Conservation (phyloP, 371 early-diverging fungal genomes). For the Thermomucor indicae-seudaticae region DNA sequence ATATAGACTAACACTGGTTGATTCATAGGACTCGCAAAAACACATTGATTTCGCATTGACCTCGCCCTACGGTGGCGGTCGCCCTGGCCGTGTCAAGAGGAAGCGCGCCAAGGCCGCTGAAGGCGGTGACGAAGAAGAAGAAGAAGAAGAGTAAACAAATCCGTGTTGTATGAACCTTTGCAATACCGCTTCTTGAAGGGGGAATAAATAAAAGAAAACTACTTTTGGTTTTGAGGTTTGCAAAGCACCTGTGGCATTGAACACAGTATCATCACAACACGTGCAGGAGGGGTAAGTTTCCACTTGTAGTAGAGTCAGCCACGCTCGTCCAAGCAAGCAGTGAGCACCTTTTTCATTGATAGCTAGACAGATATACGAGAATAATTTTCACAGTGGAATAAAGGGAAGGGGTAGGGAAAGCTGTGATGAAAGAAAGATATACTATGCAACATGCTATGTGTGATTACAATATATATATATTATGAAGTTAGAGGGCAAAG, state of each 20-base stretch:
- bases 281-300: too few species aligned
- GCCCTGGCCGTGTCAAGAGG: slow-evolving; percentile 97
- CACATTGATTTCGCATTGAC: slow-evolving; percentile 98
- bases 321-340: too few species aligned
- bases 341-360: too few species aligned
- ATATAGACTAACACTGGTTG: background rate
- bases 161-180: slow-evolving; percentile 46
- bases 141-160: slow-evolving; percentile 66
- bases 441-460: too few species aligned
- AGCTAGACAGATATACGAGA: too few species aligned
- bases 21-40: slow-evolving; percentile 81
- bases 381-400: too few species aligned
- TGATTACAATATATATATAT: too few species aligned
- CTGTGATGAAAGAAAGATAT: too few species aligned
- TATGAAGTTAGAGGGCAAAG: slow-evolving; percentile 9
- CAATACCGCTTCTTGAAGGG: too few species aligned
- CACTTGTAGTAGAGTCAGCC: too few species aligned
- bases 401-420: too few species aligned
- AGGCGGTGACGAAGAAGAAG: slow-evolving; percentile 63
- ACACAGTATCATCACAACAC: slow-evolving; percentile 29
- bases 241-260: slow-evolving; percentile 44
- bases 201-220: too few species aligned
- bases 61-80: slow-evolving; percentile 98
- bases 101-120: slow-evolving; percentile 74
- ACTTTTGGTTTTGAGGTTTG: slow-evolving; percentile 28